Evolutionary conservation across 106 monocot species (phyloP).

Genomic region (Apostasia shenzhenica): DNA sequence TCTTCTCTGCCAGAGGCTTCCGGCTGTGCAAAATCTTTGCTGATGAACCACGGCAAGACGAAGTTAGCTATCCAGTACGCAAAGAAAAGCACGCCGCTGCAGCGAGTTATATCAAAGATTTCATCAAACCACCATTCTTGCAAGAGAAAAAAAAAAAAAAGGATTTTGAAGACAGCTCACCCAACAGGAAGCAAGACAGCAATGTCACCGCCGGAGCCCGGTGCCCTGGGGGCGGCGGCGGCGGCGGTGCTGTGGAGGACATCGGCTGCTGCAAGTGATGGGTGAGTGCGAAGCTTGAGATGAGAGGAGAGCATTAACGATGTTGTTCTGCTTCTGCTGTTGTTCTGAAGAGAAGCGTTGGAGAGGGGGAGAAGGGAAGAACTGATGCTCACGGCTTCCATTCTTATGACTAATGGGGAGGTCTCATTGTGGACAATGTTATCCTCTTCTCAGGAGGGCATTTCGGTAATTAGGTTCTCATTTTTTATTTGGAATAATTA

Average conservation of each 20-base stretch:
- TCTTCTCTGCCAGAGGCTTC: slow-evolving; percentile 4
- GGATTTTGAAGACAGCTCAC: not conserved
- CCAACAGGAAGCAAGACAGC: slow-evolving; percentile 8
- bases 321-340: not conserved
- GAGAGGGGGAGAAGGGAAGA: not conserved
- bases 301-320: not conserved
- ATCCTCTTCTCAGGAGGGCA: no score
- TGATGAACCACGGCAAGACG: slow-evolving; percentile 4
- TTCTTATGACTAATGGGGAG: not conserved
- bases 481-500: no score
- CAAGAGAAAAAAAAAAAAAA: not conserved
- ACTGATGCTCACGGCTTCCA: not conserved
- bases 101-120: not conserved
- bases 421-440: not conserved
- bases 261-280: not conserved
- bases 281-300: not conserved
- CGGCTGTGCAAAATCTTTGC: slow-evolving; percentile 2
- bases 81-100: slow-evolving; percentile 16
- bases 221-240: not conserved
- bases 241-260: not conserved
- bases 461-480: no score
- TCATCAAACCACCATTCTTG: not conserved
- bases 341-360: not conserved
- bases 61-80: slow-evolving; percentile 17
- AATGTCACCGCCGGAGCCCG: not conserved